Evolutionary conservation across 73 alveolate genomes (phyloP), one percentile per base, ranked within the genome.

Genomic region (Blepharisma japonicum): DNA sequence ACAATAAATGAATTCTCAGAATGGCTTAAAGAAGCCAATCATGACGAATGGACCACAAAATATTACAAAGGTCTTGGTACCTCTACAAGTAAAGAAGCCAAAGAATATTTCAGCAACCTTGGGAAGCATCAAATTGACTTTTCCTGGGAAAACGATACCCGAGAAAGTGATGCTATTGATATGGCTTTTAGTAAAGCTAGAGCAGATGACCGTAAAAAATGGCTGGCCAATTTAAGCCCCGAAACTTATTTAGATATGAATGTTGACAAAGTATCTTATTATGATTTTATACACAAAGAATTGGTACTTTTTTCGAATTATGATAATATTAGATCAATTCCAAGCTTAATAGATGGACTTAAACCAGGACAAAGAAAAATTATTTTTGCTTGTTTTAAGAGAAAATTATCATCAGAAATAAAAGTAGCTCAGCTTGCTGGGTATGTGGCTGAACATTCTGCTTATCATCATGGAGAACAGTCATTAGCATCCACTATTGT

Each of bases 1-100:
- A 92, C 99, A 18, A 83, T 91, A 9, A 98, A 97, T 67, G 99
- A 98, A 90, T 98, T 95, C 80, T 98, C 96, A 81, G 77, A 89
- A 68, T 98, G 99, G 98, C 87, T 89, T 46, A 91, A 84, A 77
- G 90, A 90, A 81, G 89, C 85, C 32, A 88, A 89, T 74, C 92
- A 88, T 76, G 81, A 91, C 18, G 92, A 92, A 38, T 98, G 96
- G 96, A 94, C 95, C 74, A 91, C 97, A 77, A 98, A 98, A 81
- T 98, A 98, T 88, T 98, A 98, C 96, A 98, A 98, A 96, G 99
- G 99, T 42, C 96, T 98, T 45, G 99, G 99, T 56, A 98, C 99
- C 23, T 97, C 99, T 46, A 91, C 99, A 18, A 92, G 93, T 70
- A 87, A 91, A 78, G 99, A 98, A 89, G 99, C 99, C 55, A 94